Evolutionary conservation across 2,329 filamentous ascomycete species (phyloP), one percentile per base, ranked within the genome.

Genomic region (Bisporella sp.): DNA sequence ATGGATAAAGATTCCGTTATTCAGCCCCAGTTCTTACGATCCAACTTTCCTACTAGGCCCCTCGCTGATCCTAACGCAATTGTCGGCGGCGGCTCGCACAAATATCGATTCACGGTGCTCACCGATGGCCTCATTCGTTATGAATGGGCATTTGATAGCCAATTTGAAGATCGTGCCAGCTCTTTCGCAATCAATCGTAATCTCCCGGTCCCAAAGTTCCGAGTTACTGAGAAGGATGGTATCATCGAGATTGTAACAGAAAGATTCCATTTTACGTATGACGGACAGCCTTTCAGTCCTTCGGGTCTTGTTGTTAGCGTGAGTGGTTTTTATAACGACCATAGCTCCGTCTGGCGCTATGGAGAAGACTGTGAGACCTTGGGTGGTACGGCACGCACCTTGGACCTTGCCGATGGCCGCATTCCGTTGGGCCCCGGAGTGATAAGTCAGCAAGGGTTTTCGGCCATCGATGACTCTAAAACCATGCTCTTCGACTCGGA

Each of bases 121-220:
- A 74, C 72, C 7, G 73, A 81, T 46, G 69, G 74, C 2, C 68
- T 84, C 2, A 55, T 84, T 31, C 76, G 81, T 32, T 82, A 78
- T 54, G 81, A 84, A 65, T 85, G 78, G 78, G 73, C 80, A 1
- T 68, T 71, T 8, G 79, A 84, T 54, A 73, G 75, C 45, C 59
- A 68, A 1, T 85, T 84, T 57, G 81, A 84, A 60, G 79, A 85
- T 60, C 73, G 80, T 4, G 76, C 78, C 0, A 83, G 79, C 0
- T 77, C 76, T 7, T 80, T 84, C 59, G 81, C 80, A n/a, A 69
- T 79, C 50, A 75, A 78, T 54, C 71, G 81, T 30, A 64, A 69
- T 8, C 68, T 77, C 30, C 65, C 71, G 1, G 71, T 75, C 1
- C 73, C 73, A 0, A 60, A 73, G 41, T 80, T 75, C 57, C 69